These are phyloP conservation scores for Thelephora terrestris DNA, from an alignment of 1,284 basidiomycete genomes.

Conservation along the genomic window DNA sequence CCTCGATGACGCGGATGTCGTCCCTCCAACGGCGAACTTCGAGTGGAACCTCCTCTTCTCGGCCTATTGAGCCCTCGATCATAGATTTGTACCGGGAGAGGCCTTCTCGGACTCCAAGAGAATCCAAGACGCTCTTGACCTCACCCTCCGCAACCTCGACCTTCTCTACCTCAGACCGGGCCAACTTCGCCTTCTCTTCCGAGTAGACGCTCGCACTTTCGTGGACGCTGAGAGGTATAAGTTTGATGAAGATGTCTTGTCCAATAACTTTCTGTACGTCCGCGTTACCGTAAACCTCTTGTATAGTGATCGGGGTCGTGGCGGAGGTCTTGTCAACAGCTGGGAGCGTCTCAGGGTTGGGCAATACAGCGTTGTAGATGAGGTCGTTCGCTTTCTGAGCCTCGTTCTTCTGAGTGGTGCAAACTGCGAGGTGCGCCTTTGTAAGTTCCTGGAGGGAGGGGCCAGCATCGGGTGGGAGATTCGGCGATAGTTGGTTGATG, in stretches of 20 bases:
- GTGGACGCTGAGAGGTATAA: constrained; percentile 92
- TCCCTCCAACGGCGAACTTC: constrained; percentile 73
- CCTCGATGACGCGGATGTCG: constrained; percentile 62
- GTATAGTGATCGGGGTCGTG: constrained; percentile 30
- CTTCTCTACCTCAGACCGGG: constrained; percentile 81
- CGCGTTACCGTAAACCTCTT: constrained; percentile 85
- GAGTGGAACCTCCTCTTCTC: constrained; percentile 60
- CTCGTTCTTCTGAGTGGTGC: constrained; percentile 66
- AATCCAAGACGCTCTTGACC: constrained; percentile 71
- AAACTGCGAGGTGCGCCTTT: constrained; percentile 74
- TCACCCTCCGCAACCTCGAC: constrained; percentile 81
- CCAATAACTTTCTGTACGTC: constrained; percentile 96
- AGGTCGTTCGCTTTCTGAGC: constrained; percentile 91
- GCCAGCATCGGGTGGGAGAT: constrained; percentile 83
- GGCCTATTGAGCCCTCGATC: constrained; percentile 59
- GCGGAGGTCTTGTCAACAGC: constrained; percentile 24
- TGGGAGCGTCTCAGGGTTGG: constrained; percentile 73
- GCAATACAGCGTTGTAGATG: constrained; percentile 94
- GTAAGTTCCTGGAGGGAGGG: constrained; percentile 72
- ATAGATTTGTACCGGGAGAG: constrained; percentile 73
- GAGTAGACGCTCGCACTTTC: constrained; percentile 95
- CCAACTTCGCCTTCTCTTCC: constrained; percentile 97
- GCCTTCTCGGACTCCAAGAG: constrained; percentile 71
- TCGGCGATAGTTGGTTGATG: constrained; percentile 64
- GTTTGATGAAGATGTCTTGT: constrained; percentile 78